Conservation (phyloP, 139 green algal genomes). For the Limnomonas spitsbergensis region DNA sequence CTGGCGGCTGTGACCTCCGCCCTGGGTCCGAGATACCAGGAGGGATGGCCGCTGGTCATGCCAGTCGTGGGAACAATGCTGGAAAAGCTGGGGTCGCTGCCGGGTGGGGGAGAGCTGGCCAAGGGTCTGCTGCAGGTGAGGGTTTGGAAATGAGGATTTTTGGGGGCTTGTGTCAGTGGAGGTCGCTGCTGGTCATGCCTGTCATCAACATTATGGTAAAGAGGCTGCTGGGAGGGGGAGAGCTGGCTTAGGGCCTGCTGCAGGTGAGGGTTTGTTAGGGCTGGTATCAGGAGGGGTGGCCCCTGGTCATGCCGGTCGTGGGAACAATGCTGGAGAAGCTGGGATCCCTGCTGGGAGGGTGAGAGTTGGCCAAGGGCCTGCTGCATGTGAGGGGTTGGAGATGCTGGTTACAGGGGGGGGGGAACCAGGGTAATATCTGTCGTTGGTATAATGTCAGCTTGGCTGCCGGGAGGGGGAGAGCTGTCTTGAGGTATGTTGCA, state of each 20-base stretch:
- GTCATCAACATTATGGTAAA: too few species aligned
- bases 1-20: conserved; percentile 57
- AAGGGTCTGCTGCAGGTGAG: neutral
- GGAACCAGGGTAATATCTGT: too few species aligned
- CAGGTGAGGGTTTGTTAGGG: too few species aligned
- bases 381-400: neutral
- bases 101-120: neutral
- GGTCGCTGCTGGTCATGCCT: too few species aligned
- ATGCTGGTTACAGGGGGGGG: neutral
- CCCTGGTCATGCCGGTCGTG: conserved; percentile 52
- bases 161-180: too few species aligned
- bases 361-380: neutral
- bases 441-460: too few species aligned
- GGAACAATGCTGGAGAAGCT: conserved; percentile 12
- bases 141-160: neutral
- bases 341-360: neutral
- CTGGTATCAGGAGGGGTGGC: conserved; percentile 74
- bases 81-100: conserved; percentile 1
- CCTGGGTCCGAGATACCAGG: conserved; percentile 64
- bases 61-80: conserved; percentile 28
- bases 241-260: too few species aligned
- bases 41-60: conserved; percentile 71
- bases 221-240: too few species aligned
- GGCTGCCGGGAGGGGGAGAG: too few species aligned
- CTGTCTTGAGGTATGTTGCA: too few species aligned